Percentiles rank a stretch among this genome's conserved stretches.
These are phyloP conservation scores for Stephania cephalantha DNA, from an alignment of 164 flowering plant species.

Conservation along the genomic window DNA sequence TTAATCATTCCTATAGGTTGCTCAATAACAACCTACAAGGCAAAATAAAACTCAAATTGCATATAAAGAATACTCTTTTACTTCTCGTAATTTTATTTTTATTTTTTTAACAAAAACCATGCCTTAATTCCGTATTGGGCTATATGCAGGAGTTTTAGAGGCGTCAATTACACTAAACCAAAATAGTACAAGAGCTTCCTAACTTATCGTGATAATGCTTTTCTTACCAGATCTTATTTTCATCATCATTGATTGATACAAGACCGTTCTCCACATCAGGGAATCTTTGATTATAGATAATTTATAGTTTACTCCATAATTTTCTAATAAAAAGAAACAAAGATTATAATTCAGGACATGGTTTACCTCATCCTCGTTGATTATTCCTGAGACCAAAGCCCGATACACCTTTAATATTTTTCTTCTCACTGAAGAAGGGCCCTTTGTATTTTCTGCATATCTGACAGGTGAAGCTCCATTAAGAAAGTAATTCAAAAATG, in stretches of 20 bases:
- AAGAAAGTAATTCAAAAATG: not conserved
- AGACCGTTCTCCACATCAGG: not conserved
- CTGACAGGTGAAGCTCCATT: constrained; percentile 7
- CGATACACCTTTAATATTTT: constrained; percentile 73
- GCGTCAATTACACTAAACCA: not conserved
- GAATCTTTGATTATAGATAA: constrained; percentile 1
- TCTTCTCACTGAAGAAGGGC: constrained; percentile 31
- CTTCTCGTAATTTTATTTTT: not conserved
- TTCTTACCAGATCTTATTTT: not conserved
- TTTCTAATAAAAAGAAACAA: not conserved
- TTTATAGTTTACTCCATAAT: not conserved
- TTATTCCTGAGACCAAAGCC: constrained; percentile 64
- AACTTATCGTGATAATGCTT: not conserved
- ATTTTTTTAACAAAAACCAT: not conserved
- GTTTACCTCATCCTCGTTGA: constrained; percentile 62
- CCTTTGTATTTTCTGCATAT: constrained; percentile 30
- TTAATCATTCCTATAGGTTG: constrained; percentile 72
- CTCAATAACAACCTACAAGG: constrained; percentile 49
- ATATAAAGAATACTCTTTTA: not conserved
- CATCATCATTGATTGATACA: too few species aligned
- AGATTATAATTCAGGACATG: not conserved
- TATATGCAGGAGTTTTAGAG: not conserved
- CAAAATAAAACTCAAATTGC: not conserved
- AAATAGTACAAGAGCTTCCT: not conserved
- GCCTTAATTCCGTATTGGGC: not conserved